Evolutionary conservation across 768 basidiomycete genomes (phyloP).

Genomic region (Rhodotorula graminis): DNA sequence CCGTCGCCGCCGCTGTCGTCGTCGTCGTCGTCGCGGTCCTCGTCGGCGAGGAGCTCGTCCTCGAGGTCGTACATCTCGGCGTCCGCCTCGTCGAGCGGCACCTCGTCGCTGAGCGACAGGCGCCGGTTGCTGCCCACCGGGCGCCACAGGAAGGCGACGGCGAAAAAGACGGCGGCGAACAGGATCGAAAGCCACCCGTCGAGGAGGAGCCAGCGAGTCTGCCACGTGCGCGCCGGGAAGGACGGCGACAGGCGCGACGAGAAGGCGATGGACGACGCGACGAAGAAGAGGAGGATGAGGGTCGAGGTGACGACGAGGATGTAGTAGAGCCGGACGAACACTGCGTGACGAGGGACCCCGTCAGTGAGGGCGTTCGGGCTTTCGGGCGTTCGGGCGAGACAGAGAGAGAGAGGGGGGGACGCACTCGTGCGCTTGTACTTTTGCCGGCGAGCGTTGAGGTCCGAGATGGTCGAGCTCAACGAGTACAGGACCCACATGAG

Average conservation of each 20-base stretch:
- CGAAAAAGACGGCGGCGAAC: constrained; percentile 61
- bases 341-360: constrained; percentile 58
- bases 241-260: constrained; percentile 73
- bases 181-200: constrained; percentile 90
- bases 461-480: constrained; percentile 70
- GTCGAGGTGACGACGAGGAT: constrained; percentile 77
- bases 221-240: constrained; percentile 26
- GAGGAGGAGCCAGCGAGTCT: constrained; percentile 81
- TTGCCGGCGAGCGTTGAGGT: constrained; percentile 72
- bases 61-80: constrained; percentile 89
- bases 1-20: constrained; percentile 25
- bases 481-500: constrained; percentile 74
- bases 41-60: constrained; percentile 76
- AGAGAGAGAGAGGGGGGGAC: background rate
- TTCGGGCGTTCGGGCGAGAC: too few relatives aligned
- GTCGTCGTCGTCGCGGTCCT: constrained; percentile 50
- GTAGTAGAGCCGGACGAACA: constrained; percentile 82
- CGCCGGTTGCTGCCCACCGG: constrained; percentile 84
- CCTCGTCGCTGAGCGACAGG: constrained; percentile 91
- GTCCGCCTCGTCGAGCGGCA: constrained; percentile 89
- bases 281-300: constrained; percentile 80
- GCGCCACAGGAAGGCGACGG: constrained; percentile 86
- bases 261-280: constrained; percentile 84
- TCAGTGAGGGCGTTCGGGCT: constrained; percentile 55
- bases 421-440: constrained; percentile 42